These are phyloP conservation scores for Fusarium dimerum DNA, from an alignment of 2,329 filamentous ascomycete genomes.

Conservation along the genomic window DNA sequence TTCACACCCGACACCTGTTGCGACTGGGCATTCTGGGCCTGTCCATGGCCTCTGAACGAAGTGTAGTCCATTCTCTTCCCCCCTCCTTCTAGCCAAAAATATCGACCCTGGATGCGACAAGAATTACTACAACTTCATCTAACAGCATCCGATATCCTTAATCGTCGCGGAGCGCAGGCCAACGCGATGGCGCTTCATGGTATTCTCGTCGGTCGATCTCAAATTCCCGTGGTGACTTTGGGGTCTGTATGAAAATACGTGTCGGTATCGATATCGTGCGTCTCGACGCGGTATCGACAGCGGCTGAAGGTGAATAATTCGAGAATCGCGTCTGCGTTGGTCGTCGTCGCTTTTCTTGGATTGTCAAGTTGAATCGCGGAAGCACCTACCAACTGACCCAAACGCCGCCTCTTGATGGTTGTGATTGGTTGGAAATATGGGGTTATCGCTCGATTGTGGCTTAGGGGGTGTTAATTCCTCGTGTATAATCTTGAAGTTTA, in stretches of 20 bases:
- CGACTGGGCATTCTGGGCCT: slow-evolving; percentile 25
- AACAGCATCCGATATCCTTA: slow-evolving; percentile 23
- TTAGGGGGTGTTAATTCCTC: too few relatives aligned
- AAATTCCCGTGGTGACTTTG: slow-evolving; percentile 3
- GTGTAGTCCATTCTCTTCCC: slow-evolving; percentile 38
- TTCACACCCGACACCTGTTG: slow-evolving; percentile 25
- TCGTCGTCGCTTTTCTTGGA: not conserved
- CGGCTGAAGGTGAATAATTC: not conserved
- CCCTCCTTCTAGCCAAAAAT: slow-evolving; percentile 5
- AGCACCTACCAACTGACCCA: not conserved
- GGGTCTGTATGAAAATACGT: too few relatives aligned
- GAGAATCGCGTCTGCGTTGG: not conserved
- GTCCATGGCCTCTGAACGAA: slow-evolving; percentile 30
- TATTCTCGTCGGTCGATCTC: slow-evolving; percentile 11
- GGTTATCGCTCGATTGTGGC: too few relatives aligned
- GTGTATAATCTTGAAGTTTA: too few relatives aligned
- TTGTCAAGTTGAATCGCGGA: not conserved
- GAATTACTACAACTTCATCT: not conserved
- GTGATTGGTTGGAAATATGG: not conserved
- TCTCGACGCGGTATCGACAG: not conserved
- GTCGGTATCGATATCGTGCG: not conserved
- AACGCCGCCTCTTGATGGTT: not conserved
- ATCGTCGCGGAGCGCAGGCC: slow-evolving; percentile 31
- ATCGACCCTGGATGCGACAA: slow-evolving; percentile 1
- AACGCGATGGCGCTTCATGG: slow-evolving; percentile 31